phyloP scores from a whole-genome alignment of 768 basidiomycete genomes.

The Lactifluus volemus region DNA sequence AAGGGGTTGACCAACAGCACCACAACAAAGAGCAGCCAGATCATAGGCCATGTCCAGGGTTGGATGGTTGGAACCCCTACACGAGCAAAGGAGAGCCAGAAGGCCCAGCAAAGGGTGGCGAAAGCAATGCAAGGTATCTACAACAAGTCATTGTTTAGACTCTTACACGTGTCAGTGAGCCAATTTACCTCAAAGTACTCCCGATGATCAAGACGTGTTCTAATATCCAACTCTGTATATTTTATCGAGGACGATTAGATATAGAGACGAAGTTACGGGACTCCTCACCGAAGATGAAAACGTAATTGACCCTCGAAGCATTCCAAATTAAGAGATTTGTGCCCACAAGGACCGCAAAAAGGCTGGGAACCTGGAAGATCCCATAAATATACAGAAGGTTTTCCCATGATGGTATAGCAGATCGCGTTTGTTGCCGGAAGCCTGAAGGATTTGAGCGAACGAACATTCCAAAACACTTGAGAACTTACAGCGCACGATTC shows the following conservation, averaged over 20 bases:
- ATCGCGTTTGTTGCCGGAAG: conserved; percentile 43
- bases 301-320: conserved; percentile 74
- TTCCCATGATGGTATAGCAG: conserved; percentile 57
- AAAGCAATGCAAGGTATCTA: conserved; percentile 81
- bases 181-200: conserved; percentile 59
- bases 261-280: not conserved
- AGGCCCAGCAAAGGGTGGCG: conserved; percentile 62
- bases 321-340: conserved; percentile 77
- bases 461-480: not conserved
- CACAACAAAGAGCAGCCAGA: conserved; percentile 64
- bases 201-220: conserved; percentile 44
- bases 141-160: not conserved
- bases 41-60: conserved; percentile 70
- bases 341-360: conserved; percentile 72
- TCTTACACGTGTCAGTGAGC: not conserved
- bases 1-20: conserved; percentile 68
- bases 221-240: conserved; percentile 12
- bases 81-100: conserved; percentile 74
- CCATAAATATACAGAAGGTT: conserved; percentile 74
- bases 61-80: conserved; percentile 45
- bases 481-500: conserved; percentile 51
- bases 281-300: conserved; percentile 77
- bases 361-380: conserved; percentile 57
- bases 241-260: not conserved
- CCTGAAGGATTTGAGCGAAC: conserved; percentile 30